Evolutionary conservation across 169 alveolate species (phyloP), one percentile per base, ranked within the genome.

Genomic region (Cryptosporidium viatorum): DNA sequence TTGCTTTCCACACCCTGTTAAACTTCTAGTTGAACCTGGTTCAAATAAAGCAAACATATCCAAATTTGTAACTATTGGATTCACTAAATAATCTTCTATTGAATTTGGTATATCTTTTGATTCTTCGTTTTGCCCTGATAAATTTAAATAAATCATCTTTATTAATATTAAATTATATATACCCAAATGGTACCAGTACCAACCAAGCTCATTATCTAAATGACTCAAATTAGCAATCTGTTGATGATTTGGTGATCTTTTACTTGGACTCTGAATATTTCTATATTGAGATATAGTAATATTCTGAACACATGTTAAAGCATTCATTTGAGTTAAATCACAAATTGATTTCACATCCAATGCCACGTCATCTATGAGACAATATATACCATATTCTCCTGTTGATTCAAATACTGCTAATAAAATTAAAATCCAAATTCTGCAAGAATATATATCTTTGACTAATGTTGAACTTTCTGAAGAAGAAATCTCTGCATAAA

Each of bases 11-110:
- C 89, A 58, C 0, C 89, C 89, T 4, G 67, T 21, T 3, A 29
- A 18, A 29, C 37, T n/a, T 43, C 7, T n/a, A 18, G 31, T 59
- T 7, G 89, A 39, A 29, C 16, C 14, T 23, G 45, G 48, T 12
- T 80, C 89, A 65, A 80, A 80, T 31, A 80, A 43, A 33, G 89
- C 89, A 80, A 62, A 80, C 89, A 80, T 80, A 43, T 80, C 89
- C 59, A 80, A 26, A 29, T 80, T 80, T 58, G 89, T 80, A 12
- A 80, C 29, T 21, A 80, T 67, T 60, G 89, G 75, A 80, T 39
- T 80, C n/a, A 80, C 59, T 26, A 80, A 26, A 50, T 80, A 37
- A 26, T 80, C 65, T 45, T 80, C 89, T 16, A 80, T 65, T 5
- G 65, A 59, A 39, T 16, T 80, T 7, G 89, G 89, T 26, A 80